A percentile compares a stretch with the other conserved stretches of the same genome.
phyloP scores from a whole-genome alignment of 768 basidiomycete genomes.

The Suillus hirtellus region DNA sequence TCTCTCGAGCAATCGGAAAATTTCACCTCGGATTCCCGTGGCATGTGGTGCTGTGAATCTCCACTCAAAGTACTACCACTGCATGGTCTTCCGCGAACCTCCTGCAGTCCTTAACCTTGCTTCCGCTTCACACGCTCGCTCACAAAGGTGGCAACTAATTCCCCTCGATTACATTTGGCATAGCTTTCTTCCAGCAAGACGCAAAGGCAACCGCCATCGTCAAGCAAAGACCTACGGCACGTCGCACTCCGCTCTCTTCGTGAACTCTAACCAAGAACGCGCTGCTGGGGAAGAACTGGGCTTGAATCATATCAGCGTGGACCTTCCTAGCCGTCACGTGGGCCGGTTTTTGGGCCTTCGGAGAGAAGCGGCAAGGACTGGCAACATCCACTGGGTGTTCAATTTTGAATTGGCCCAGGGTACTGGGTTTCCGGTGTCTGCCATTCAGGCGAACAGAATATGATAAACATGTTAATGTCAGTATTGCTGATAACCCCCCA shows the following conservation, averaged over 20 bases:
- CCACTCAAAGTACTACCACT: background rate
- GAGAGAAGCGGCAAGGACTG: conserved; percentile 31
- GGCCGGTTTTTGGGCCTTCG: conserved; percentile 16
- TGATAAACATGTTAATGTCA: background rate
- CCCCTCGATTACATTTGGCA: conserved; percentile 40
- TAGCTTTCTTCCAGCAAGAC: conserved; percentile 31
- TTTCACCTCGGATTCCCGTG: background rate
- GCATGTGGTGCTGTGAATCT: background rate
- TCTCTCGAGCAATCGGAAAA: background rate
- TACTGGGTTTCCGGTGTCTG: conserved; percentile 42
- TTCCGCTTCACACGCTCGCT: conserved; percentile 16
- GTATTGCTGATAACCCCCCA: background rate
- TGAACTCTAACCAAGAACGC: conserved; percentile 32
- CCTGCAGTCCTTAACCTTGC: background rate
- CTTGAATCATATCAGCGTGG: conserved; percentile 13
- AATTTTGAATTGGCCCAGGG: conserved; percentile 42
- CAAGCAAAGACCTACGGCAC: conserved; percentile 30
- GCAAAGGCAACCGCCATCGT: conserved; percentile 31
- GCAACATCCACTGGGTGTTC: conserved; percentile 39
- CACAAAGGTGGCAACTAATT: conserved; percentile 39
- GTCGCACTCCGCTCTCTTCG: conserved; percentile 39
- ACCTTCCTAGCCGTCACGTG: conserved; percentile 9
- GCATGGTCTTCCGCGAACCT: background rate
- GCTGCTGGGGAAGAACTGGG: conserved; percentile 40
- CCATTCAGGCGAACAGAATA: conserved; percentile 41